phyloP scores from a whole-genome alignment of 2,329 filamentous ascomycete species.

The Calonectria honghensis region DNA sequence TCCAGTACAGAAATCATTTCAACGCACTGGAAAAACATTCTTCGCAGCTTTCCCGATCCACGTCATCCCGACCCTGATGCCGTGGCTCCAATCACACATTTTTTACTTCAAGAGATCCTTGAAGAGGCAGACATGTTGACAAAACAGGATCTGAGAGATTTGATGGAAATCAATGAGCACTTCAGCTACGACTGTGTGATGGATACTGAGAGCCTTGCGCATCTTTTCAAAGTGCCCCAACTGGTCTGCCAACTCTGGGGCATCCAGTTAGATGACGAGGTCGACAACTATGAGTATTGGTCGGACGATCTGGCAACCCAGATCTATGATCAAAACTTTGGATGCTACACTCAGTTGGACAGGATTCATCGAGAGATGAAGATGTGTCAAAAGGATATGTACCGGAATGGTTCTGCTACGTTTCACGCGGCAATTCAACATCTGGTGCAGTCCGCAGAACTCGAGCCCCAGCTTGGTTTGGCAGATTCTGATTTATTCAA shows the following conservation, averaged over 20 bases:
- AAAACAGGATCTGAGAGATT: neutral
- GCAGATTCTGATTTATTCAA: neutral
- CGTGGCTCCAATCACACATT: neutral
- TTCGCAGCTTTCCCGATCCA: neutral
- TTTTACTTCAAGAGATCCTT: neutral
- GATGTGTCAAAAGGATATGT: neutral
- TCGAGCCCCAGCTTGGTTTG: neutral
- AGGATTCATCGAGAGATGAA: neutral
- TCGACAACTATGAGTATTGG: neutral
- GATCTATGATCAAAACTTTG: neutral
- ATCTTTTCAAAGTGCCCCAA: neutral
- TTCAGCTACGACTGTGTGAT: neutral
- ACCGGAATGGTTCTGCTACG: neutral
- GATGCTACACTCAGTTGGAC: neutral
- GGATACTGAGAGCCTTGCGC: neutral
- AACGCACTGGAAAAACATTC: neutral
- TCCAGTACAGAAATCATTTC: neutral
- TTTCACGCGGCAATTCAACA: neutral
- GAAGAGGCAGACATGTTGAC: neutral
- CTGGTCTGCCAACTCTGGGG: neutral
- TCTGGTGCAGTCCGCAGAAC: neutral
- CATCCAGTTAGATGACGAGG: neutral
- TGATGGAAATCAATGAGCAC: neutral
- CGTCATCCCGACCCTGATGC: neutral
- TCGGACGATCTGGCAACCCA: neutral